Base-by-base conservation (phyloP, 768 basidiomycete genomes). In the Mycena chlorophos region DNA sequence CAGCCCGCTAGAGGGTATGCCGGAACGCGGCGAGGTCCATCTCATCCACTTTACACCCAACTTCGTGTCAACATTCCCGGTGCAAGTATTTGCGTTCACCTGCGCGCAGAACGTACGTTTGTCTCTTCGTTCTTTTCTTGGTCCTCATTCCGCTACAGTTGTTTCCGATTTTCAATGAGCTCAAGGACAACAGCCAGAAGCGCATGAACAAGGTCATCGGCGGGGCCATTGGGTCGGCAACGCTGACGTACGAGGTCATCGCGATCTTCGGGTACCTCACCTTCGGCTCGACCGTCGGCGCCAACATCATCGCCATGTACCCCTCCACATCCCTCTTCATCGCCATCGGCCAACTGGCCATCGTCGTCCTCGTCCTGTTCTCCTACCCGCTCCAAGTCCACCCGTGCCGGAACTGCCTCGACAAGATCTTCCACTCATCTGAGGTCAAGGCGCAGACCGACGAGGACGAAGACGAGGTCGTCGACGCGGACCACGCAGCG, bases 221-320 rank as follows among this genome's bases (percentile, higher is more conserved):
- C 10, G 76, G 87, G 0, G 89, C 94, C 5, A 94, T 99, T 62
- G 95, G 95, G 14, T 77, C 83, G 20, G 90, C 94, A 2, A 84
- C 86, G 2, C 39, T 91, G 40, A 86, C 87, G 8, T 99, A 99
- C 68, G 93, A 96, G 69, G 69, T 94, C 48, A 91, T 99, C 60
- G 89, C 86, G 4, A 70, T 91, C 23, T 88, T 94, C 63, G 94
- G 94, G 0, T 98, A 98, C 68, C 75, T 98, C 49, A 97, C 95
- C 0, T 98, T 98, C 70, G 95, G 95, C 1, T 86, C 86, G 46
- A 89, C 83, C 68, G 91, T 98, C 60, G 87, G 89, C 27, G 84
- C 88, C 34, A 97, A 98, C 72, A 89, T 98, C 63, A 91, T 98
- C 61, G 92, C 91, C 22, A 97, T 96, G 91, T 94, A 93, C 65